phyloP scores from a whole-genome alignment of 2,329 filamentous ascomycete genomes.

The Whalleya microplaca region DNA sequence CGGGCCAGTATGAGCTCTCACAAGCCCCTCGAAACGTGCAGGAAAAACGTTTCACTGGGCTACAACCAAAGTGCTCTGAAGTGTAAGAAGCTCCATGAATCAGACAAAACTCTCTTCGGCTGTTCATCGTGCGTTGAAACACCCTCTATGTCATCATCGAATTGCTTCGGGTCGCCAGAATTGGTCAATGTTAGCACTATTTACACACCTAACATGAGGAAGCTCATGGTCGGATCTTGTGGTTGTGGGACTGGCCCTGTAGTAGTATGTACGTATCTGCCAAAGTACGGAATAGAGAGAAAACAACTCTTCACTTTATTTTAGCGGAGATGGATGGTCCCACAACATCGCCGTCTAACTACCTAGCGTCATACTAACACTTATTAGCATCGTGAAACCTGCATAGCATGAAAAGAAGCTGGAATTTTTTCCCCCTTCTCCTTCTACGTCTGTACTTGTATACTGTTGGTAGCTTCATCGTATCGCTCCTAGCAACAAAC shows the following conservation, averaged over 20 bases:
- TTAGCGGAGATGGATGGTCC: not conserved
- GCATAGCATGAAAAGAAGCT: not conserved
- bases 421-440: not conserved
- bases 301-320: conserved; percentile 4
- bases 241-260: too few species aligned
- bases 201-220: too few species aligned
- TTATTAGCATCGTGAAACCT: not conserved
- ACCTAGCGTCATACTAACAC: not conserved
- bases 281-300: too few species aligned
- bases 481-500: too few species aligned
- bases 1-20: not conserved
- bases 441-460: too few species aligned
- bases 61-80: not conserved
- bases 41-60: not conserved
- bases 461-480: too few species aligned
- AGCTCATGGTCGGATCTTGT: too few species aligned
- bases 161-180: conserved; percentile 16
- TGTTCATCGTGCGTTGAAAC: conserved; percentile 6
- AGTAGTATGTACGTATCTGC: too few species aligned
- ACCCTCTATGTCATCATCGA: conserved; percentile 14
- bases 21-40: not conserved
- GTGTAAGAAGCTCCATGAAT: not conserved
- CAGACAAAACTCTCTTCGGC: conserved; percentile 2
- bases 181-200: not conserved
- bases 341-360: not conserved